phyloP scores from a whole-genome alignment of 495 filamentous ascomycete species.

The Recurvomyces mirabilis region DNA sequence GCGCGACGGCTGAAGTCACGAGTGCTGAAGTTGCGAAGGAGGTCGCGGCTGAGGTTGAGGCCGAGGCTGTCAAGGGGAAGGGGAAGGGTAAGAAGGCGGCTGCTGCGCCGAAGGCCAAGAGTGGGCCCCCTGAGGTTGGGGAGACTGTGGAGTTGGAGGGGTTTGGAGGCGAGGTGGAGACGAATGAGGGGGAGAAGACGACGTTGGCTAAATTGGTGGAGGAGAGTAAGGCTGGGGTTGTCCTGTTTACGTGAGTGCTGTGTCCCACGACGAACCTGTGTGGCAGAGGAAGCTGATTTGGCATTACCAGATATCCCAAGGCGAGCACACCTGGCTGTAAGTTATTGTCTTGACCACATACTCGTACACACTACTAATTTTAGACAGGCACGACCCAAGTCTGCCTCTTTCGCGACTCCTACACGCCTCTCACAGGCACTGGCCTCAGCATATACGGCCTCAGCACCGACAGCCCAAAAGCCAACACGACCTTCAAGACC shows the following conservation, averaged over 20 bases:
- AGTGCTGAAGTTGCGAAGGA: constrained; percentile 23
- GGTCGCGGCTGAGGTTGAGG: constrained; percentile 18
- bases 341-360: constrained; percentile 27
- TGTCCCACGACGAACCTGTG: no score
- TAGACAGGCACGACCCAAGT: constrained; percentile 74
- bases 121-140: constrained; percentile 29
- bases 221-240: constrained; percentile 71
- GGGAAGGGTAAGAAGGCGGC: constrained; percentile 13
- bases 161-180: constrained; percentile 77
- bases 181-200: constrained; percentile 66
- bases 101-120: no score
- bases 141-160: constrained; percentile 51
- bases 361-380: background rate
- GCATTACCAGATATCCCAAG: no score
- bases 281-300: no score
- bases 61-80: constrained; percentile 8
- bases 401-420: constrained; percentile 80
- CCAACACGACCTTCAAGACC: constrained; percentile 80
- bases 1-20: constrained; percentile 18
- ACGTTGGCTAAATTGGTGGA: constrained; percentile 68
- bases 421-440: constrained; percentile 61
- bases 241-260: constrained; percentile 87
- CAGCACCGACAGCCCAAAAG: constrained; percentile 71
- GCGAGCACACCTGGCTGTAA: constrained; percentile 92
- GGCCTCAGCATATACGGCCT: constrained; percentile 83